Percentiles rank a stretch among this genome's conserved stretches.
Evolutionary conservation across 305 asterid genomes (phyloP).

Genomic region (Fraxinus platypoda): DNA sequence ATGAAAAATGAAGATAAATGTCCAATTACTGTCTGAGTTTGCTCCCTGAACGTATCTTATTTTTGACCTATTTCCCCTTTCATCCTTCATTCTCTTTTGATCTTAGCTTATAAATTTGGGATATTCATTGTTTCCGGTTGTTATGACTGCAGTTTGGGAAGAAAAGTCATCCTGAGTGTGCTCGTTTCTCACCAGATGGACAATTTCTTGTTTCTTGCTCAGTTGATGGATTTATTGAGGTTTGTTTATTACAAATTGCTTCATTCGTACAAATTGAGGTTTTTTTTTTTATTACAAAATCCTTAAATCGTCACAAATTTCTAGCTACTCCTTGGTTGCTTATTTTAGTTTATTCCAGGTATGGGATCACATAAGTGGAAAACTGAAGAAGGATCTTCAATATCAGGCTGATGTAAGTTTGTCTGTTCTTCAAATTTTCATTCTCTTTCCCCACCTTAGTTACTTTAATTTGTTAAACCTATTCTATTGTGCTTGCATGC

Average conservation of each 20-base stretch:
- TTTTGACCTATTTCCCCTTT: neutral
- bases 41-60: neutral
- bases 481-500: neutral
- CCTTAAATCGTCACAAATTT: neutral
- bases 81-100: slow-evolving; percentile 14
- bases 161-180: slow-evolving; percentile 86
- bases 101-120: slow-evolving; percentile 19
- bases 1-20: neutral
- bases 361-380: slow-evolving; percentile 97
- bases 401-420: slow-evolving; percentile 94
- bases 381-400: slow-evolving; percentile 94
- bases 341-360: slow-evolving; percentile 50
- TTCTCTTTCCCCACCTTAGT: neutral
- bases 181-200: slow-evolving; percentile 94
- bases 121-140: slow-evolving; percentile 5
- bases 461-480: neutral
- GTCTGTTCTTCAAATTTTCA: neutral
- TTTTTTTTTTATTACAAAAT: too few relatives aligned
- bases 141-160: slow-evolving; percentile 79
- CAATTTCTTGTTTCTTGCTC: slow-evolving; percentile 96
- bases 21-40: neutral
- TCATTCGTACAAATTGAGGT: neutral
- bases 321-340: slow-evolving; percentile 25
- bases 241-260: slow-evolving; percentile 27
- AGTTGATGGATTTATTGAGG: slow-evolving; percentile 96